These are phyloP conservation scores for Graphium sp. DNA, from an alignment of 2,329 filamentous ascomycete species.

Conservation along the genomic window DNA sequence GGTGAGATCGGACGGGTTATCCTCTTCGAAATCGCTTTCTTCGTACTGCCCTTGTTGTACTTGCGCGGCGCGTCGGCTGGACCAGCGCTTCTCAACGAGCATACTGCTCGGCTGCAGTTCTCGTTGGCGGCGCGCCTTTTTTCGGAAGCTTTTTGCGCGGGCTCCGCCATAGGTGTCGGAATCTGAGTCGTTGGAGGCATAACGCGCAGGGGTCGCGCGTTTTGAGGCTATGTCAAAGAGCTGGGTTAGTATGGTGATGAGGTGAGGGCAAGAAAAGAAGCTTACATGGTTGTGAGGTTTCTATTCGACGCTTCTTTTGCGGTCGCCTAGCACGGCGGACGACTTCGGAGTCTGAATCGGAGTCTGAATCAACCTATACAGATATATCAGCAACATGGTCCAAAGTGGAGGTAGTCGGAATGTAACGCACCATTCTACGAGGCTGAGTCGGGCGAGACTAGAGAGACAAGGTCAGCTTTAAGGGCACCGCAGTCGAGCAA, in stretches of 20 bases:
- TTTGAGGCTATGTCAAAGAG: conserved; percentile 33
- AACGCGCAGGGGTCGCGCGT: conserved; percentile 35
- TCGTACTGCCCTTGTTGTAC: conserved; percentile 45
- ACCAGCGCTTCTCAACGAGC: conserved; percentile 77
- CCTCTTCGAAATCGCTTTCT: conserved; percentile 48
- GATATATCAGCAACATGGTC: conserved; percentile 3
- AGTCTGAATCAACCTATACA: conserved; percentile 28
- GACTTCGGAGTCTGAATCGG: conserved; percentile 57
- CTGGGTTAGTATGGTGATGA: conserved; percentile 1
- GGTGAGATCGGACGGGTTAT: conserved; percentile 49
- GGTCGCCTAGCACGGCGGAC: conserved; percentile 37
- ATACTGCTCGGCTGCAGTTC: conserved; percentile 50
- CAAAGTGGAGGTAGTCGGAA: conserved; percentile 3
- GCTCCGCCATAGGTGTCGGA: conserved; percentile 69
- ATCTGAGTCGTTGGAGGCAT: conserved; percentile 46
- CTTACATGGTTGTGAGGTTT: conserved; percentile 47
- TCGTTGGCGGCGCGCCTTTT: conserved; percentile 62
- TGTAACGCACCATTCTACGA: conserved; percentile 33
- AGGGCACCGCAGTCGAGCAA: conserved; percentile 1
- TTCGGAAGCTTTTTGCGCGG: conserved; percentile 49
- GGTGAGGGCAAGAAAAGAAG: conserved; percentile 5
- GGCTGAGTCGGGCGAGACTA: conserved; percentile 41
- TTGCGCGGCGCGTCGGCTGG: conserved; percentile 68
- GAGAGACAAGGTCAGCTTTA: conserved; percentile 4
- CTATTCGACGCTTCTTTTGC: conserved; percentile 52